Percentiles rank a stretch among this genome's conserved stretches.
Conservation (phyloP, 139 green algal genomes). For the Auxenochlorella pyrenoidosa region DNA sequence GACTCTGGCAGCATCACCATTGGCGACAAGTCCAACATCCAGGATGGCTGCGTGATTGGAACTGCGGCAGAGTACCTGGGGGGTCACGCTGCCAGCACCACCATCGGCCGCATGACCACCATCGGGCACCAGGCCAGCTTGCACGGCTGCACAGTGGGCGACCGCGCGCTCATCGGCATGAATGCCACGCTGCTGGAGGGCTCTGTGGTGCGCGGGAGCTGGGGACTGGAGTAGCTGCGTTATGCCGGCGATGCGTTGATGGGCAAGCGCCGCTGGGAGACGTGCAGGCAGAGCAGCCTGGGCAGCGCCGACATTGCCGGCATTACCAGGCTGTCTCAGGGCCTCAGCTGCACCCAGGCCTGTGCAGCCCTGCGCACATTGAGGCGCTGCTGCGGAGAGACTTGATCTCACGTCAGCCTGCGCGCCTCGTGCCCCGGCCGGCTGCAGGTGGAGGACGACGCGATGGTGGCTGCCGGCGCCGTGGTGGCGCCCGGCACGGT, state of each 20-base stretch:
- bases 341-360: no score
- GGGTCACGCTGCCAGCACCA: constrained; percentile 48
- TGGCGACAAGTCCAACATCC: constrained; percentile 91
- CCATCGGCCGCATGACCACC: constrained; percentile 91
- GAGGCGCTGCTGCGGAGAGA: no score
- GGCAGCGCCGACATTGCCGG: no score
- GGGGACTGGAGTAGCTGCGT: no score
- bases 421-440: neutral
- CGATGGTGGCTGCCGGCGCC: constrained; percentile 92
- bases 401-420: no score
- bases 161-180: constrained; percentile 95
- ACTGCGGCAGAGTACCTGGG: constrained; percentile 32
- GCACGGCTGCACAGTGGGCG: constrained; percentile 89
- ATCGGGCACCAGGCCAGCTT: constrained; percentile 85
- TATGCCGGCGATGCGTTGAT: no score
- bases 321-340: no score
- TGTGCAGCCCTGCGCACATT: no score
- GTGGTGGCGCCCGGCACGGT: constrained; percentile 79
- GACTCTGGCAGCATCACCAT: constrained; percentile 88
- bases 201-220: constrained; percentile 21
- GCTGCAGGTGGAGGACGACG: constrained; percentile 73
- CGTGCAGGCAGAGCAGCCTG: no score
- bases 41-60: constrained; percentile 90
- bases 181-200: constrained; percentile 89
- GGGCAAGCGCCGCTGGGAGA: no score